phyloP scores from a whole-genome alignment of 805 yeast species.

The Saccharomyces mikatae region DNA sequence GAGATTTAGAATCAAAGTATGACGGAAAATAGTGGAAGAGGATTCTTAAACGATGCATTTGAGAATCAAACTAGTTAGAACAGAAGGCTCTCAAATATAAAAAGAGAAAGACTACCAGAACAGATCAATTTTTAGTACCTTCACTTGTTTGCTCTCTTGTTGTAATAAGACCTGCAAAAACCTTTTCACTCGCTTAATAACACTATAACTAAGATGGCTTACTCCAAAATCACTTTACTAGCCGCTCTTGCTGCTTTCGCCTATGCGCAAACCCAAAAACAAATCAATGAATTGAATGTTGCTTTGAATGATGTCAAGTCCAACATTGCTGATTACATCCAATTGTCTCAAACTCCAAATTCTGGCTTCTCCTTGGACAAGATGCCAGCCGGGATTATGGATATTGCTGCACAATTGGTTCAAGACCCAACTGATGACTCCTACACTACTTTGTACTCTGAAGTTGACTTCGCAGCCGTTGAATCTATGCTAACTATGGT shows the following conservation, averaged over 20 bases:
- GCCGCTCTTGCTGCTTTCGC: slow-evolving; percentile 10
- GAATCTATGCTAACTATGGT: slow-evolving; percentile 25
- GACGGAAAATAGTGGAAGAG: background rate
- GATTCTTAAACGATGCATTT: background rate
- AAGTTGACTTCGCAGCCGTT: slow-evolving; percentile 23
- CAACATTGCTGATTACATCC: slow-evolving; percentile 9
- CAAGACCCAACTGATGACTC: slow-evolving; percentile 27
- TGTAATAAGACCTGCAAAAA: background rate
- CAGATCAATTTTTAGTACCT: background rate
- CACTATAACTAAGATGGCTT: slow-evolving; percentile 4
- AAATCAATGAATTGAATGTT: slow-evolving; percentile 13
- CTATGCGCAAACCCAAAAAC: slow-evolving; percentile 7
- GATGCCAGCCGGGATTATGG: slow-evolving; percentile 12
- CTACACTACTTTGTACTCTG: slow-evolving; percentile 26
- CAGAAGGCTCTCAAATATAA: background rate
- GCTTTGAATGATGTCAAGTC: slow-evolving; percentile 11
- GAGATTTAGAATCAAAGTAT: background rate
- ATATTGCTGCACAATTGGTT: slow-evolving; percentile 12
- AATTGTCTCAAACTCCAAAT: slow-evolving; percentile 2
- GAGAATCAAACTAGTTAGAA: background rate
- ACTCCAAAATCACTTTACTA: slow-evolving; percentile 7
- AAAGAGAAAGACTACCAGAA: background rate
- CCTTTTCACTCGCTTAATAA: slow-evolving; percentile 1
- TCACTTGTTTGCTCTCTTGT: background rate
- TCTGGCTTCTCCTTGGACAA: slow-evolving; percentile 4